Conservation (phyloP, 2,329 filamentous ascomycete species). For the Cladophialophora chaetospira region DNA sequence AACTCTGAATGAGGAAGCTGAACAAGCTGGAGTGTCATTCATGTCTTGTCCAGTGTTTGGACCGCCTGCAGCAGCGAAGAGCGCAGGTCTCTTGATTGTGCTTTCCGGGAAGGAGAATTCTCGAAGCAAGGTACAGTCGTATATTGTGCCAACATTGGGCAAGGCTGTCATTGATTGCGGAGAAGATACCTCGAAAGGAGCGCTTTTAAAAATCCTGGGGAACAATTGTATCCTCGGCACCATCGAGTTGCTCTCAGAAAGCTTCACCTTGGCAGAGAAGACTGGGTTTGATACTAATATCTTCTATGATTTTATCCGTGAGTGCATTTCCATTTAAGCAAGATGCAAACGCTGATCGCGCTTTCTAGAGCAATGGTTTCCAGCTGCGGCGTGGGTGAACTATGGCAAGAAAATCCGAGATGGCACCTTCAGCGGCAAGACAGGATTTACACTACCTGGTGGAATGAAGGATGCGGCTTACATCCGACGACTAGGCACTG, state of each 20-base stretch:
- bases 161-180: slow-evolving; percentile 15
- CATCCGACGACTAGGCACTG: slow-evolving; percentile 10
- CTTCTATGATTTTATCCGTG: slow-evolving; percentile 14
- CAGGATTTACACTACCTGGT: slow-evolving; percentile 12
- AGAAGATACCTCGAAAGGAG: slow-evolving; percentile 10
- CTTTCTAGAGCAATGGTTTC: slow-evolving; percentile 8
- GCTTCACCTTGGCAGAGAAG: slow-evolving; percentile 14
- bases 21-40: slow-evolving; percentile 1
- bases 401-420: slow-evolving; percentile 15
- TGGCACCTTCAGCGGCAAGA: slow-evolving; percentile 11
- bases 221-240: slow-evolving; percentile 16
- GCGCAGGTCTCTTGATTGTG: slow-evolving; percentile 9
- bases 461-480: slow-evolving; percentile 14
- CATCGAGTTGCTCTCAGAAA: slow-evolving; percentile 12
- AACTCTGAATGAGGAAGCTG: slow-evolving; percentile 3
- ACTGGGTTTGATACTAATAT: slow-evolving; percentile 10
- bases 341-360: neutral
- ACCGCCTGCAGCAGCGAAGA: slow-evolving; percentile 11
- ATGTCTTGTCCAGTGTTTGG: slow-evolving; percentile 17
- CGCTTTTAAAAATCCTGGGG: slow-evolving; percentile 10
- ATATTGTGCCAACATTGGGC: slow-evolving; percentile 13
- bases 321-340: neutral
- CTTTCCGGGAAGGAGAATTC: slow-evolving; percentile 1
- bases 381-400: slow-evolving; percentile 13
- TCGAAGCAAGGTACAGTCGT: slow-evolving; percentile 4